Base-by-base conservation (phyloP, 352 stramenopile species). In the Phytophthora litchii region DNA sequence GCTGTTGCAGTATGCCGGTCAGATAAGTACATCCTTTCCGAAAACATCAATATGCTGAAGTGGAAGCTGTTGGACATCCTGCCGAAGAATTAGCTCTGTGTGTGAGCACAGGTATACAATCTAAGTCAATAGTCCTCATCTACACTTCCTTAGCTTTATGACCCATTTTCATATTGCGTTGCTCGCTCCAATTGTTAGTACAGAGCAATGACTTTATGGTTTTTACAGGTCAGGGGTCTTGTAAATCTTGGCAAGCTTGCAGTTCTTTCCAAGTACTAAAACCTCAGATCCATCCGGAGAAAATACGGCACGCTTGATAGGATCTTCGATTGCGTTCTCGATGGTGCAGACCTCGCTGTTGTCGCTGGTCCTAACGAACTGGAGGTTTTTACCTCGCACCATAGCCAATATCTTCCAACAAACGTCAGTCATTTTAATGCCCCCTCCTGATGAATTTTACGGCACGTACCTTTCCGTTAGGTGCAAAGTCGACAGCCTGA, bases 161-260 rank as follows among this genome's bases (percentile, higher is more conserved):
- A 45, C 14, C 47, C 17, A 46, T 20, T 29, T 7, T 10, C 25
- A 49, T 31, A 25, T 55, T 52, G 14, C 14, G 13, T 34, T 12
- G 51, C 23, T 32, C n/a, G 17, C 19, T 41, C 16, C 17, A 20
- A 25, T 34, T 43, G 6, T 3, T 48, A 38, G 10, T 9, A 42
- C 3, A 27, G 23, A 5, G 5, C 23, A 27, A 27, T 27, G 23
- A 27, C 12, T 31, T 27, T 57, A 21, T 58, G 27, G 19, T 17
- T 48, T 66, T 35, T 73, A 82, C 29, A 72, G 27, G 13, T 64
- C 45, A 16, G 80, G 80, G 0, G 69, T 68, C 38, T 88, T 86
- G 71, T 79, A 92, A 45, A 91, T 73, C 55, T 90, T 92, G 65
- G 76, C 60, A 27, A 83, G 64, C 45, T 92, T 92, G 59, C 60